Evolutionary conservation across 2,329 filamentous ascomycete species (phyloP), one percentile per base, ranked within the genome.

Genomic region (Cladophialophora bantiana): DNA sequence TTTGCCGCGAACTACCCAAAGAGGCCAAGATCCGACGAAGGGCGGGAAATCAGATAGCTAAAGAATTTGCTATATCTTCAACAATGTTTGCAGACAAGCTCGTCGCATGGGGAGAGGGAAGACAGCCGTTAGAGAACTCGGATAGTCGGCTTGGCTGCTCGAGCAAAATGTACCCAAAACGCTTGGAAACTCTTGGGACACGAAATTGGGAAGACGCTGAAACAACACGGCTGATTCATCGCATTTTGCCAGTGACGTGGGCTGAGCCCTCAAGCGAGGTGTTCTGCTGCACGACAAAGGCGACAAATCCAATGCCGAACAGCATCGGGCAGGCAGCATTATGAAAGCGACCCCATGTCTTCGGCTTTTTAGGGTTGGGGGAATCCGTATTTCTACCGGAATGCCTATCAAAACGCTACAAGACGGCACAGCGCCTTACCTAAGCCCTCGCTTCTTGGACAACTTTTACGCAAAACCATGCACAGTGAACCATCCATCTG

Each of bases 171-270:
- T 20, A 1, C 45, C 45, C 45, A 50, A 26, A 50, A 50, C 10
- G 45, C 18, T 50, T 50, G 45, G 45, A 50, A 26, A 50, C 6
- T 50, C 45, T 18, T 50, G 45, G n/a, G 7, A 26, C 26, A 26
- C 26, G 18, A 12, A 20, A 38, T 55, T 18, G 3, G 15, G 20
- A 56, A 54, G 50, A 56, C 4, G 12, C 31, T 40, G 10, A 58
- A 42, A 58, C 55, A 26, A 58, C 10, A 58, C 7, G 45, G 45
- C 45, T 50, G 45, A 50, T 26, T 50, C 45, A 50, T 50, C 45
- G 45, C 18, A 20, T 50, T 18, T 50, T 50, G 45, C 45, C 45
- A 50, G n/a, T 50, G 45, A 50, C 45, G 45, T 50, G 45, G 45
- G 45, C 45, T 50, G 45, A 50, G 45, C 18, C 45, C 45, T 50